Base-by-base conservation (phyloP, 768 basidiomycete species). In the Xerocomellus amylosporus region DNA sequence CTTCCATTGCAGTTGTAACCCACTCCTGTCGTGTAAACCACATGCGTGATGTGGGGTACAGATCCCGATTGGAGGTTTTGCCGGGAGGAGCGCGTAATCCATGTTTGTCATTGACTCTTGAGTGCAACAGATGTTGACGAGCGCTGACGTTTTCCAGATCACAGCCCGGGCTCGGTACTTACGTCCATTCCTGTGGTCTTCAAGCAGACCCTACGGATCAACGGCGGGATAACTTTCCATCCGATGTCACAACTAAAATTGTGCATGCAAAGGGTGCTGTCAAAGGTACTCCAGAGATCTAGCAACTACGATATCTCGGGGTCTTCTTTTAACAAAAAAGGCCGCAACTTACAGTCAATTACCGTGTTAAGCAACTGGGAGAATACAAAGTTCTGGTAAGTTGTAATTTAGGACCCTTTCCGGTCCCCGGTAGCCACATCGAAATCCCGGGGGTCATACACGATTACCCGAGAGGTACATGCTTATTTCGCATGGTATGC, bases 221-320 rank as follows among this genome's bases (percentile, higher is more conserved):
- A 44, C 7, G 51, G 51, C 49, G 43, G 54, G 56, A 46, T 31
- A 54, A 39, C 43, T 46, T 48, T 61, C 41, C 24, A 34, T 41
- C 34, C 30, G 28, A 53, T 49, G 28, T 67, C 56, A 65, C 55
- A 62, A 53, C 63, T 60, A 49, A 58, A 57, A 62, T 68, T 59
- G 60, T 62, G 60, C 63, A 15, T 15, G 22, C 30, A 56, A 45
- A 34, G 38, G 31, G 39, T 49, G 43, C 13, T 45, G 19, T 36
- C 38, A 22, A 31, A 40, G 15, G 22, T 40, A 24, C 50, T 40
- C 40, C 36, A 46, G 36, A 50, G 43, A 45, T 46, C 34, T 10
- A 41, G n/a, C 31, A 37, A 42, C 17, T 40, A 37, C 26, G n/a
- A 40, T 46, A 40, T 52, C 48, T 49, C 17, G 41, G 19, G 26